phyloP scores from a whole-genome alignment of 176 grass and related monocot genomes.

The Thalia dealbata region DNA sequence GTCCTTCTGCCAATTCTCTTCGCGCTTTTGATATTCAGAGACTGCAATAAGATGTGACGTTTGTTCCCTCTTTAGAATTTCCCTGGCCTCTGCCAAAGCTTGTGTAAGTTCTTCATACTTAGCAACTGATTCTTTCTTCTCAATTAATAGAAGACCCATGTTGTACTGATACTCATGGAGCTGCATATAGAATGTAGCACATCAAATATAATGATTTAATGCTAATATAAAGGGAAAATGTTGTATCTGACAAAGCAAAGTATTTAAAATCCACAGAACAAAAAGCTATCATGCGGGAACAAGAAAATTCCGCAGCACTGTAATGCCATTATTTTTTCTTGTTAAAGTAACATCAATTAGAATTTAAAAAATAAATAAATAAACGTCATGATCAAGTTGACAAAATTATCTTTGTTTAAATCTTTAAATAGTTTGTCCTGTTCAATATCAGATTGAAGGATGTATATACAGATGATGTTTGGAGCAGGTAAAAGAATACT shows the following conservation, averaged over 20 bases:
- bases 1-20: conserved; percentile 52
- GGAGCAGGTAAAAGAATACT: no score
- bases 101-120: conserved; percentile 61
- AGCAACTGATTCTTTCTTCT: conserved; percentile 76
- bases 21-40: conserved; percentile 68
- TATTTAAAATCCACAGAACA: no score
- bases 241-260: not conserved
- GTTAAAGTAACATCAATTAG: no score
- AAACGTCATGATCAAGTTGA: no score
- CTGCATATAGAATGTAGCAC: conserved; percentile 26
- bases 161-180: conserved; percentile 90
- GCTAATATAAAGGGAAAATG: not conserved
- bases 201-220: conserved; percentile 15
- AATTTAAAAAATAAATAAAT: no score
- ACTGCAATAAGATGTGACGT: conserved; percentile 55
- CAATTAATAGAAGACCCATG: conserved; percentile 86
- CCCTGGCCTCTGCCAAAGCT: conserved; percentile 46
- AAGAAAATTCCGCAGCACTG: no score
- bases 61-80: conserved; percentile 76
- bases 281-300: no score
- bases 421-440: no score
- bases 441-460: no score
- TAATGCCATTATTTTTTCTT: no score
- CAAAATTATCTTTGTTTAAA: no score
- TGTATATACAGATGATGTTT: no score